phyloP scores from a whole-genome alignment of 1,284 basidiomycete genomes.

The Ustilago sp. region DNA sequence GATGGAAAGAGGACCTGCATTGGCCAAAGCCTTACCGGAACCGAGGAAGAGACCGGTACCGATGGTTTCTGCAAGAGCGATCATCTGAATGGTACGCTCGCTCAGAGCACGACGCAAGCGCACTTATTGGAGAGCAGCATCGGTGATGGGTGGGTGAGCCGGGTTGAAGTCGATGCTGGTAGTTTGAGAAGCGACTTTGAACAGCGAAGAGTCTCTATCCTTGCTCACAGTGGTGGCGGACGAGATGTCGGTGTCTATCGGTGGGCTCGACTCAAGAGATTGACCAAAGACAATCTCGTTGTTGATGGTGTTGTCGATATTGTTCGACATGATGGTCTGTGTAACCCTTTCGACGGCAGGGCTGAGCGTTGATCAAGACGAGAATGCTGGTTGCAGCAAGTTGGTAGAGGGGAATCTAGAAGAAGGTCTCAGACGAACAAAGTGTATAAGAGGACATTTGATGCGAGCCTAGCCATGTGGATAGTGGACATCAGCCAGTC shows the following conservation, averaged over 20 bases:
- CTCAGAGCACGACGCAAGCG: constrained; percentile 55
- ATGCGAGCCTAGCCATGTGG: constrained; percentile 9
- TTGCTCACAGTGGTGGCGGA: not conserved
- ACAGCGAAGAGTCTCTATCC: constrained; percentile 6
- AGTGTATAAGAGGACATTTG: not conserved
- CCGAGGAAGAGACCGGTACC: constrained; percentile 73
- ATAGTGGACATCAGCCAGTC: not conserved
- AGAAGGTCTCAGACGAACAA: not conserved
- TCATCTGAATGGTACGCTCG: constrained; percentile 69
- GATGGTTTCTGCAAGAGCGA: constrained; percentile 74
- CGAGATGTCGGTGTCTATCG: constrained; percentile 13
- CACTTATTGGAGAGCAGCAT: constrained; percentile 33
- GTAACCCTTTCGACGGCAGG: not conserved
- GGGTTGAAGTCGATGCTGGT: constrained; percentile 13
- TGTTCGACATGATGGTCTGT: constrained; percentile 17
- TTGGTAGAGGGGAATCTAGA: constrained; percentile 3
- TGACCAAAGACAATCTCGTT: constrained; percentile 28
- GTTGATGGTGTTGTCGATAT: constrained; percentile 5
- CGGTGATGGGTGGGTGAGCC: constrained; percentile 17
- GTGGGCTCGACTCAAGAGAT: constrained; percentile 11
- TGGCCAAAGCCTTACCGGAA: constrained; percentile 71
- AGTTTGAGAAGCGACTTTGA: constrained; percentile 21
- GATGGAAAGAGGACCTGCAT: constrained; percentile 72
- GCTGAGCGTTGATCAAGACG: not conserved
- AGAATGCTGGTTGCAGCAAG: not conserved